phyloP scores from a whole-genome alignment of 163 green algal genomes.

The Chlamydomonas reinhardtii region DNA sequence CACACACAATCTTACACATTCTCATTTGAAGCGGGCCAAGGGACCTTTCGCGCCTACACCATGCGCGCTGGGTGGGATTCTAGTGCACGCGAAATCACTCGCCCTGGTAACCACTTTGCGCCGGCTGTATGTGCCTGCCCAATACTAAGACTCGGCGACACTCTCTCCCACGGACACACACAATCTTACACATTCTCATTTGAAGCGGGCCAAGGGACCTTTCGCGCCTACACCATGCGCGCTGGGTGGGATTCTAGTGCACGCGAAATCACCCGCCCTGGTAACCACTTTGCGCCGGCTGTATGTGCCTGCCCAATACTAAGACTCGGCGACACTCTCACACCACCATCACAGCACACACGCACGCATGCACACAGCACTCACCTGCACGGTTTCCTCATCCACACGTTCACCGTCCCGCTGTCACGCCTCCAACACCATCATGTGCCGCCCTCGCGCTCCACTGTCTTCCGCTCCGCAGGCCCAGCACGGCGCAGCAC shows the following conservation, averaged over 20 bases:
- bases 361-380: too few relatives aligned
- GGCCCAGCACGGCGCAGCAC: constrained; percentile 67
- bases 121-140: background rate
- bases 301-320: constrained; percentile 28
- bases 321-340: constrained; percentile 1
- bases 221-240: background rate
- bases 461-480: constrained; percentile 31
- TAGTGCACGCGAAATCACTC: background rate
- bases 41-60: background rate
- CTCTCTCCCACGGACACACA: too few relatives aligned
- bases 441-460: too few relatives aligned
- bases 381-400: too few relatives aligned
- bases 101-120: background rate
- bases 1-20: too few relatives aligned
- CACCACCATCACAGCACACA: background rate
- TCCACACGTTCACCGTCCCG: too few relatives aligned
- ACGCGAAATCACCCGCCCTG: constrained; percentile 32
- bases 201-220: constrained; percentile 41
- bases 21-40: constrained; percentile 26
- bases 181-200: background rate
- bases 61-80: constrained; percentile 5
- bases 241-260: constrained; percentile 37
- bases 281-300: constrained; percentile 37
- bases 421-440: too few relatives aligned
- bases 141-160: constrained; percentile 1